Evolutionary conservation across 768 basidiomycete genomes (phyloP), one percentile per base, ranked within the genome.

Genomic region (Steccherinum ochraceum): DNA sequence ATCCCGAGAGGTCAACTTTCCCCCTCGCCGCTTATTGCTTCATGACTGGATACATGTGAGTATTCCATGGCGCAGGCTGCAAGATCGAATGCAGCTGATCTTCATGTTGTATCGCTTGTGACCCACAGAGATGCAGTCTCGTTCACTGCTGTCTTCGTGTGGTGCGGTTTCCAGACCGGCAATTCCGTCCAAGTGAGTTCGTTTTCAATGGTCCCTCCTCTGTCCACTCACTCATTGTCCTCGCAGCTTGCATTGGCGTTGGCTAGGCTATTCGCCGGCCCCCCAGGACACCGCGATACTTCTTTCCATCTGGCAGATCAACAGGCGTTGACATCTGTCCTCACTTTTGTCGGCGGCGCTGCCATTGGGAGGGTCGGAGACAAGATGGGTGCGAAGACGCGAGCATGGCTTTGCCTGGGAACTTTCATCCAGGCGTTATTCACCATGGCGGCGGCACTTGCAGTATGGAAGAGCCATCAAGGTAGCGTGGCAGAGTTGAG

Each of bases 91-190:
- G n/a, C n/a, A n/a, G n/a, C n/a, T n/a, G n/a, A n/a, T n/a, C 40
- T 25, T n/a, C 46, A 12, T 13, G 11, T 21, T 10, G 39, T 13
- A 51, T 5, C 40, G 49, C 46, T 40, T 48, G 27, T 47, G 23
- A 45, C 23, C 40, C 44, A 25, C 54, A 89, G 86, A 12, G 84
- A 87, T 59, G 78, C 79, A 1, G 72, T 90, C 24, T 81, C 80
- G 2, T 91, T 91, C 70, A 80, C 86, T 41, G 84, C 89, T 2
- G 71, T 89, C 44, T 91, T 82, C 64, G 80, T 91, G 12, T 92
- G 89, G 87, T 86, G 84, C 64, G 88, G 84, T 12, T 91, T 90
- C 66, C 89, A 91, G 66, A 90, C 88, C 0, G 88, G 86, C 47
- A 88, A 88, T 62, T 80, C 80, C 56, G 74, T 80, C 10, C 83